A percentile compares a stretch with the other conserved stretches of the same genome.
Evolutionary conservation across 1,284 basidiomycete species (phyloP).

Genomic region (Ceratobasidium papillatum): DNA sequence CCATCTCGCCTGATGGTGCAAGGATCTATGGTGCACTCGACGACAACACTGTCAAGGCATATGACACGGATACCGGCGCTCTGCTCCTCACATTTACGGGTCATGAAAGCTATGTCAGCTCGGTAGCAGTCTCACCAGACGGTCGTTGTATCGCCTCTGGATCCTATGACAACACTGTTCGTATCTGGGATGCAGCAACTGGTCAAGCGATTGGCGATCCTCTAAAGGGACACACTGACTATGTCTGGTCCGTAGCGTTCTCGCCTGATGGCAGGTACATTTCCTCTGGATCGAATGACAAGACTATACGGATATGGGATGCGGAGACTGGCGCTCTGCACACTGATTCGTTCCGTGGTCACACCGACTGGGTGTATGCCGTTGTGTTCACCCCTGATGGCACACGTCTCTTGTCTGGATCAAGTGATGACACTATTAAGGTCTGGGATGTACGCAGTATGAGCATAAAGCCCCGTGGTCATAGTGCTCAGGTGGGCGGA

Average conservation of each 20-base stretch:
- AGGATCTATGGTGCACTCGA: not conserved
- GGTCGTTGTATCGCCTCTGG: constrained; percentile 84
- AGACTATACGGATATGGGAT: constrained; percentile 88
- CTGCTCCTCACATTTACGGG: not conserved
- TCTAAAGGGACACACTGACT: constrained; percentile 70
- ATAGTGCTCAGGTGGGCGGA: not conserved
- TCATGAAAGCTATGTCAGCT: constrained; percentile 63
- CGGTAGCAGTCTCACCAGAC: constrained; percentile 82
- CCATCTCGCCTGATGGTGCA: constrained; percentile 27
- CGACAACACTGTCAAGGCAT: not conserved
- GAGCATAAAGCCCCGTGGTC: too few species aligned
- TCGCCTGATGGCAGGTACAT: constrained; percentile 82
- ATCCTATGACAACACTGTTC: constrained; percentile 86
- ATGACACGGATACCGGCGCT: not conserved
- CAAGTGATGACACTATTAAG: constrained; percentile 86
- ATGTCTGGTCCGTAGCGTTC: constrained; percentile 81
- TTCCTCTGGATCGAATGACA: constrained; percentile 87
- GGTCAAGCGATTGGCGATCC: constrained; percentile 67
- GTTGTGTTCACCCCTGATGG: constrained; percentile 91
- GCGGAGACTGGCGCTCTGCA: constrained; percentile 73
- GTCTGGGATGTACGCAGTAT: constrained; percentile 75
- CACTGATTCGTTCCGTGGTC: constrained; percentile 74
- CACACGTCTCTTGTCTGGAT: constrained; percentile 78
- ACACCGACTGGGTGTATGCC: constrained; percentile 83
- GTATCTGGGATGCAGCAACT: constrained; percentile 84